Evolutionary conservation across 2,329 filamentous ascomycete species (phyloP), one percentile per base, ranked within the genome.

Genomic region (Fusarium palustre): DNA sequence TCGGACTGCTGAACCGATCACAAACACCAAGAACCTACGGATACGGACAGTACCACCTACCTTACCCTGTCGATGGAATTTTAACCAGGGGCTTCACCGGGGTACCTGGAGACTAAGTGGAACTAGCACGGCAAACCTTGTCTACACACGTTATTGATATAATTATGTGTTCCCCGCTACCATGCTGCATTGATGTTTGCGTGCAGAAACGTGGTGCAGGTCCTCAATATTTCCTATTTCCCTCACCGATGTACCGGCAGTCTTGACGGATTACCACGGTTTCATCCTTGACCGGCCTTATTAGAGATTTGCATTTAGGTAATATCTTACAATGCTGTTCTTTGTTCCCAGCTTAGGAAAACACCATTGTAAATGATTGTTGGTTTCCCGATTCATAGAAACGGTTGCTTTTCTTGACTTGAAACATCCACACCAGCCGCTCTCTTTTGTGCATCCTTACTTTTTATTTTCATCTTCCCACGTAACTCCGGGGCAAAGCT

Each of bases 131-230:
- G 57, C 33, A 45, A 55, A 48, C 48, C 58, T 42, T 63, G 48
- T 43, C 54, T 36, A 31, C 34, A 38, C 42, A 47, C 62, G 36
- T 55, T 63, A 63, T 62, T 63, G n/a, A n/a, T n/a, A n/a, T n/a
- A n/a, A n/a, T n/a, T n/a, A n/a, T n/a, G n/a, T n/a, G n/a, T 55
- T 47, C 54, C 56, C 53, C 58, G 42, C 41, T 62, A 54, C 70
- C 61, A 73, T 61, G 55, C 66, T 72, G 34, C 46, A 63, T 74
- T 71, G 61, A 67, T 69, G 59, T 61, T 54, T 55, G 52, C 66
- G 65, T 68, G 61, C 71, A 73, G 71, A 64, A 65, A 56, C 46
- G 43, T 36, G 28, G 18, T 43, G 42, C 47, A 58, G 45, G 53
- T 39, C 42, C 49, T 36, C 45, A 57, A 54, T 47, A 30, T 68